Percentiles rank a stretch among this genome's conserved stretches.
Evolutionary conservation across 139 green algal species (phyloP).

Genomic region (Pseudopediastrum boryanum): DNA sequence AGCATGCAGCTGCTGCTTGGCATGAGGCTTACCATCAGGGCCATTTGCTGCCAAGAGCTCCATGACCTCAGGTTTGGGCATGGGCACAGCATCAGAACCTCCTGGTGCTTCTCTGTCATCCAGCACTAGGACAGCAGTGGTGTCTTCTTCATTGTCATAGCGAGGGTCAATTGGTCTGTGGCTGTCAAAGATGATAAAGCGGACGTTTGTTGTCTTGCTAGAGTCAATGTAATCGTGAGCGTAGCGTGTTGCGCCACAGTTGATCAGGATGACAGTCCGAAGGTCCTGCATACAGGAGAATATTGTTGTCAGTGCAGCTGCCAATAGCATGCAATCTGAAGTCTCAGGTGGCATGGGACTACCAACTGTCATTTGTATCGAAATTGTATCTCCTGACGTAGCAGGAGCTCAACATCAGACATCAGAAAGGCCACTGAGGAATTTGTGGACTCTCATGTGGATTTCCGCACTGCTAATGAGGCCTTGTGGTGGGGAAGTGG

Average conservation of each 20-base stretch:
- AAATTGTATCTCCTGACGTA: not conserved
- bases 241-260: conserved; percentile 74
- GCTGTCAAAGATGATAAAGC: conserved; percentile 83
- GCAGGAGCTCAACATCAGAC: not conserved
- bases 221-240: conserved; percentile 39
- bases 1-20: too few relatives aligned
- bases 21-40: too few relatives aligned
- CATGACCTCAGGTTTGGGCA: too few relatives aligned
- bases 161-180: conserved; percentile 65
- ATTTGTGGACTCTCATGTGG: too few relatives aligned
- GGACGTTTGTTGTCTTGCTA: conserved; percentile 43
- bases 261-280: conserved; percentile 81
- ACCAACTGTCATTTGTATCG: not conserved
- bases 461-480: too few relatives aligned
- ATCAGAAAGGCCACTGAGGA: not conserved
- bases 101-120: too few relatives aligned
- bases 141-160: conserved; percentile 46
- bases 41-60: too few relatives aligned
- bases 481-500: too few relatives aligned
- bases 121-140: conserved; percentile 49
- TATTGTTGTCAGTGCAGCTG: not conserved
- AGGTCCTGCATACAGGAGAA: conserved; percentile 41
- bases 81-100: too few relatives aligned
- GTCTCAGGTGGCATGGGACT: not conserved
- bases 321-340: not conserved